Evolutionary conservation across 2,329 filamentous ascomycete genomes (phyloP).

Genomic region (Plectosphaerella sp.): DNA sequence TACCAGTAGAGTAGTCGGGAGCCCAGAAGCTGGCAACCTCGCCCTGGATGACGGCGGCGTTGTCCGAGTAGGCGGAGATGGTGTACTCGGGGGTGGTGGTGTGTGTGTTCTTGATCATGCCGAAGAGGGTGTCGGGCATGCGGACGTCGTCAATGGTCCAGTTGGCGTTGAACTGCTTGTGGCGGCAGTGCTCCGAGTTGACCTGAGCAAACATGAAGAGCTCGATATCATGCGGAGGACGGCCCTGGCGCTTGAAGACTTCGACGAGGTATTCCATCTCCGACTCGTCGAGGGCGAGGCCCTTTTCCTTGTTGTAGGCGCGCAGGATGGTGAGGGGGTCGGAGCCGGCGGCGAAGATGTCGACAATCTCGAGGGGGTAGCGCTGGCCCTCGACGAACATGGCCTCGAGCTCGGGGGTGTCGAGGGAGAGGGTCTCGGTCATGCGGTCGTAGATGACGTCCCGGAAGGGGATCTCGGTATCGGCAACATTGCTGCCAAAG

Average conservation of each 20-base stretch:
- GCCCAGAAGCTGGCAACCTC: conserved; percentile 72
- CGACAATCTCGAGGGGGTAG: conserved; percentile 66
- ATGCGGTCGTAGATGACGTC: conserved; percentile 88
- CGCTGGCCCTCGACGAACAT: conserved; percentile 73
- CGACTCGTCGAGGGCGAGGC: conserved; percentile 78
- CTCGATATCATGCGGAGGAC: conserved; percentile 81
- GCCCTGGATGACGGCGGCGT: conserved; percentile 86
- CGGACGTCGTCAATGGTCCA: conserved; percentile 89
- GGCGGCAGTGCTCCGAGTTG: conserved; percentile 87
- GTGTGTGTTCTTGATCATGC: conserved; percentile 96
- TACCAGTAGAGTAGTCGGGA: conserved; percentile 78
- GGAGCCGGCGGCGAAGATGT: conserved; percentile 62
- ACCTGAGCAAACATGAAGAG: conserved; percentile 99
- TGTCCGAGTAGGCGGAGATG: conserved; percentile 96
- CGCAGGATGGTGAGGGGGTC: conserved; percentile 69
- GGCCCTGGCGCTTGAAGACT: conserved; percentile 35
- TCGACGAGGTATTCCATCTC: conserved; percentile 96
- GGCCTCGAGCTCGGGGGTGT: conserved; percentile 61
- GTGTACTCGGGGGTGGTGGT: conserved; percentile 74
- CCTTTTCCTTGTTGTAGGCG: conserved; percentile 78
- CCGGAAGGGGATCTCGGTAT: conserved; percentile 44
- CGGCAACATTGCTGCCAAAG: conserved; percentile 44
- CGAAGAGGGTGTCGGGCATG: conserved; percentile 79
- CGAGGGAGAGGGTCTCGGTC: conserved; percentile 75
- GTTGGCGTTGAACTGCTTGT: conserved; percentile 92